Percentiles rank a stretch among this genome's conserved stretches.
Evolutionary conservation across 805 yeast species (phyloP).

Genomic region (Saccharomycopsis microspora): DNA sequence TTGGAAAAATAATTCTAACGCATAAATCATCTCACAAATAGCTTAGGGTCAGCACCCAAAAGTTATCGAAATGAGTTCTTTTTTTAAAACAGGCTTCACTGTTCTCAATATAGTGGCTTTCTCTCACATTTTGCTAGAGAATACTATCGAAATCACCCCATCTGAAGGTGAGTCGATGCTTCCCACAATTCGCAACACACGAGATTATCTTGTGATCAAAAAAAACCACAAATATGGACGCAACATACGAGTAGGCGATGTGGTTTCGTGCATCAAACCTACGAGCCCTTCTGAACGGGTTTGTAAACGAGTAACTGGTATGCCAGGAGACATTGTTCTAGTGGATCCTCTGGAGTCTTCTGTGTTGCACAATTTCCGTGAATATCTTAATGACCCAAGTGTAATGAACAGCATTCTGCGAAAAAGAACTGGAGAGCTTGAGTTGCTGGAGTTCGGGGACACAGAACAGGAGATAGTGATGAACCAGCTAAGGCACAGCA

Average conservation of each 20-base stretch:
- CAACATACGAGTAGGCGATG: conserved; percentile 67
- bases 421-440: neutral
- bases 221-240: conserved; percentile 57
- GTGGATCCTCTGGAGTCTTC: conserved; percentile 67
- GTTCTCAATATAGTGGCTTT: conserved; percentile 22
- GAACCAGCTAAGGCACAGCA: no score
- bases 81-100: neutral
- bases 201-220: conserved; percentile 72
- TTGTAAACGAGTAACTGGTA: conserved; percentile 87
- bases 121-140: conserved; percentile 53
- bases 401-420: neutral
- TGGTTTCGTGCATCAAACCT: conserved; percentile 82
- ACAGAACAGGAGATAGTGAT: neutral
- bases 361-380: conserved; percentile 24
- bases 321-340: conserved; percentile 85
- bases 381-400: conserved; percentile 1
- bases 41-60: no score
- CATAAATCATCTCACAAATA: no score
- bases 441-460: neutral
- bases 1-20: no score
- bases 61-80: no score
- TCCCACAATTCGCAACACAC: conserved; percentile 66
- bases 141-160: conserved; percentile 63
- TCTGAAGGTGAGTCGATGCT: conserved; percentile 94
- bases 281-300: conserved; percentile 77